phyloP scores from a whole-genome alignment of 345 rosid genomes.

The Salix arbutifolia region DNA sequence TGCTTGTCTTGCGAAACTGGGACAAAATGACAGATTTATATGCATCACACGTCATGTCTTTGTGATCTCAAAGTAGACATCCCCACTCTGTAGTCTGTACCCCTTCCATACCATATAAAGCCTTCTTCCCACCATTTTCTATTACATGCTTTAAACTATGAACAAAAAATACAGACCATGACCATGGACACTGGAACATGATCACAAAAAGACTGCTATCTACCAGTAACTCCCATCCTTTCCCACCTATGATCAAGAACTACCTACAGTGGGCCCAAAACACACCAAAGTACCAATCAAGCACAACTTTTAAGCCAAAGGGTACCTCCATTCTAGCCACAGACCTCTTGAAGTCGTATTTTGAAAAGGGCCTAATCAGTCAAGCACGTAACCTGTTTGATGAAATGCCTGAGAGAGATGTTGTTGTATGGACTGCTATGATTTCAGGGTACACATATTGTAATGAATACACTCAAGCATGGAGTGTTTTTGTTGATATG shows the following conservation, averaged over 20 bases:
- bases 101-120: background rate
- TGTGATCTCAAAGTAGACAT: background rate
- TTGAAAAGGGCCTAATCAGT: slow-evolving; percentile 34
- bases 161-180: background rate
- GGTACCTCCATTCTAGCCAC: slow-evolving; percentile 65
- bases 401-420: slow-evolving; percentile 65
- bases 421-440: slow-evolving; percentile 74
- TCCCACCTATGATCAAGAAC: slow-evolving; percentile 38
- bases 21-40: background rate
- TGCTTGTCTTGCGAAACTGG: background rate
- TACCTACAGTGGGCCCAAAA: slow-evolving; percentile 40
- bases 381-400: slow-evolving; percentile 64
- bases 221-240: slow-evolving; percentile 23
- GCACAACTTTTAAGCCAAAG: slow-evolving; percentile 28
- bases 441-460: slow-evolving; percentile 55
- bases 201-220: slow-evolving; percentile 28
- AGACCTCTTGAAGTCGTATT: slow-evolving; percentile 48
- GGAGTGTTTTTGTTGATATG: slow-evolving; percentile 66
- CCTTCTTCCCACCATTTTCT: background rate
- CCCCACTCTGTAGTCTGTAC: background rate
- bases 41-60: background rate
- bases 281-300: slow-evolving; percentile 11
- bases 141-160: background rate
- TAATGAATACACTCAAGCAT: slow-evolving; percentile 35
- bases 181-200: slow-evolving; percentile 19